phyloP scores from a whole-genome alignment of 176 grass and related monocot species.

The Tuctoria greenei region DNA sequence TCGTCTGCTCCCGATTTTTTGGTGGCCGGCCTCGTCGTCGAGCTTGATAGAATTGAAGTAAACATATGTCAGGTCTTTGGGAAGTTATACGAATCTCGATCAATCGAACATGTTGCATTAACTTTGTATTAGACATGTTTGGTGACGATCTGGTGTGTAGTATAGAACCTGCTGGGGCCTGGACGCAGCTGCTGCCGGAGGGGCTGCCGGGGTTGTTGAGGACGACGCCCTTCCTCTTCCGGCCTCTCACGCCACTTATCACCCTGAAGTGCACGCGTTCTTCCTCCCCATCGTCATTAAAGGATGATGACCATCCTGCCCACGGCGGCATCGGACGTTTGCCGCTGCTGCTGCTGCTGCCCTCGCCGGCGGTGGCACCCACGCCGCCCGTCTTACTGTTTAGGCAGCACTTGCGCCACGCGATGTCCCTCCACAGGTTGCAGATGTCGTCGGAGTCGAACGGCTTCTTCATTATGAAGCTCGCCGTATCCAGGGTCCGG shows the following conservation, averaged over 20 bases:
- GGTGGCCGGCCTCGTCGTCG: neutral
- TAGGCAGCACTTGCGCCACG: neutral
- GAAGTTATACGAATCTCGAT: neutral
- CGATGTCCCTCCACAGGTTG: neutral
- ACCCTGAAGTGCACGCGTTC: neutral
- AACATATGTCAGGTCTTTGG: too few relatives aligned
- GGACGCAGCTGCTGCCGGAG: neutral
- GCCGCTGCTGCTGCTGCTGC: neutral
- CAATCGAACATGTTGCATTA: neutral
- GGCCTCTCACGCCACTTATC: neutral
- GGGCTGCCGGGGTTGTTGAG: neutral
- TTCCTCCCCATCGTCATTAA: neutral
- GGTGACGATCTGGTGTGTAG: neutral
- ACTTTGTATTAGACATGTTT: neutral
- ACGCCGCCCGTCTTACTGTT: neutral
- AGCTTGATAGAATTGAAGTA: neutral
- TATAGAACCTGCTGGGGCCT: neutral
- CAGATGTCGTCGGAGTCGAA: neutral
- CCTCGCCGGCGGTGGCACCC: neutral
- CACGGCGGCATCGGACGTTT: neutral
- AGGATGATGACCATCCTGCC: accelerated
- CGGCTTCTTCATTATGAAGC: constrained; percentile 13
- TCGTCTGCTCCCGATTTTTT: neutral
- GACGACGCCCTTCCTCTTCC: neutral
- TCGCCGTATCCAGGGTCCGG: neutral